Percentiles rank a stretch among this genome's conserved stretches.
Evolutionary conservation across 78 protist species (phyloP).

Genomic region (Dictyostelium capitatum): DNA sequence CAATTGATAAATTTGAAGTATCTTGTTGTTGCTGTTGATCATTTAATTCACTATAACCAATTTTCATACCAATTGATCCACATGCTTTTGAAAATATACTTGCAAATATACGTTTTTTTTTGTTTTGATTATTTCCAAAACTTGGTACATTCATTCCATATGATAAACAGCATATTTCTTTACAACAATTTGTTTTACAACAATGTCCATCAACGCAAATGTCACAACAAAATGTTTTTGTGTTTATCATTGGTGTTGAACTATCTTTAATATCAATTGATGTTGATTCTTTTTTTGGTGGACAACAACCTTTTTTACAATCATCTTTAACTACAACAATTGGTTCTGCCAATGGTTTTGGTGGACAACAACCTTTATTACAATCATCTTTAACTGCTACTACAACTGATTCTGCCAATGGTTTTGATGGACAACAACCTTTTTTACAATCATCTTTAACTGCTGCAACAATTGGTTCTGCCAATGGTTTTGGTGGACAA

Average conservation of each 20-base stretch:
- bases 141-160: background rate
- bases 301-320: constrained; percentile 27
- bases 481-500: background rate
- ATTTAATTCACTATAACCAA: constrained; percentile 31
- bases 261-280: background rate
- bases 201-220: constrained; percentile 52
- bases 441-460: background rate
- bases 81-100: constrained; percentile 29
- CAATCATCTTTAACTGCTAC: background rate
- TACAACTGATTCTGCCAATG: background rate
- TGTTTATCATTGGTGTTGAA: background rate
- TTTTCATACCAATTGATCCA: constrained; percentile 47
- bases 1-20: background rate
- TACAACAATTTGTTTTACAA: constrained; percentile 44
- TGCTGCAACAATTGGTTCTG: background rate
- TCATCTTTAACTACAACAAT: background rate
- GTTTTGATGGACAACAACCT: constrained; percentile 8
- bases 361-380: constrained; percentile 40
- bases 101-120: constrained; percentile 37
- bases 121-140: background rate
- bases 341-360: background rate
- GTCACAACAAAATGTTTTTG: constrained; percentile 36
- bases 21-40: constrained; percentile 12
- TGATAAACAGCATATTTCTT: constrained; percentile 31
- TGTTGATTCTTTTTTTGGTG: background rate